Evolutionary conservation across 441 rosid genomes (phyloP), one percentile per base, ranked within the genome.

Genomic region (Sinapis alba): DNA sequence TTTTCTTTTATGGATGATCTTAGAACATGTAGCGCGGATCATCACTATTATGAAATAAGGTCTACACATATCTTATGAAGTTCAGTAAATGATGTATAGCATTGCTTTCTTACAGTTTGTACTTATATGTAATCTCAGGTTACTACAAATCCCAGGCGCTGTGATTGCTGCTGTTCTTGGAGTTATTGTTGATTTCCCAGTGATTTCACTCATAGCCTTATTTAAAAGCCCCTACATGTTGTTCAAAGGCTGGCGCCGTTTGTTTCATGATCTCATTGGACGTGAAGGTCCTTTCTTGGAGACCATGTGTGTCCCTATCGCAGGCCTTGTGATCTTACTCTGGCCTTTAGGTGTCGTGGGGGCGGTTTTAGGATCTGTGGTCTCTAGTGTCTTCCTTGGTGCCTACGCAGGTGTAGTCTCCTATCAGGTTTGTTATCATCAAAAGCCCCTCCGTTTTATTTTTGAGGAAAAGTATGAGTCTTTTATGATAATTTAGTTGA

Each of bases 211-310:
- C 32, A 21, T 91, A 60, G 97, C 99, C 68, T 36, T 89, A 10
- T 91, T 32, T 81, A 93, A 95, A 84, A 89, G 99, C 78, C 94
- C 95, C 0, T 90, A 83, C 84, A 95, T 95, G 98, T 83, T 95
- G 76, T 85, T 91, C 65, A 93, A 93, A 81, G 99, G 99, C 23
- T 95, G 98, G 99, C 89, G 73, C 57, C 97, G 95, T 38, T 76
- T 95, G 84, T 90, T 90, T 84, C 98, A 89, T 45, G 99, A 95
- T 79, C 98, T 96, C 23, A 81, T 89, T 59, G 99, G 99, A 32
- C 90, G 99, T 79, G 97, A 96, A 89, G 99, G 98, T 57, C 99
- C 98, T 43, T 96, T 93, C 86, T 86, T 96, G 86, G 99, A 96
- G 79, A 91, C 97, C 3, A 88, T 96, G 80, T 96, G 99, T 69